phyloP scores from a whole-genome alignment of 2,329 filamentous ascomycete genomes.

The Sordariomycetes sp. region DNA sequence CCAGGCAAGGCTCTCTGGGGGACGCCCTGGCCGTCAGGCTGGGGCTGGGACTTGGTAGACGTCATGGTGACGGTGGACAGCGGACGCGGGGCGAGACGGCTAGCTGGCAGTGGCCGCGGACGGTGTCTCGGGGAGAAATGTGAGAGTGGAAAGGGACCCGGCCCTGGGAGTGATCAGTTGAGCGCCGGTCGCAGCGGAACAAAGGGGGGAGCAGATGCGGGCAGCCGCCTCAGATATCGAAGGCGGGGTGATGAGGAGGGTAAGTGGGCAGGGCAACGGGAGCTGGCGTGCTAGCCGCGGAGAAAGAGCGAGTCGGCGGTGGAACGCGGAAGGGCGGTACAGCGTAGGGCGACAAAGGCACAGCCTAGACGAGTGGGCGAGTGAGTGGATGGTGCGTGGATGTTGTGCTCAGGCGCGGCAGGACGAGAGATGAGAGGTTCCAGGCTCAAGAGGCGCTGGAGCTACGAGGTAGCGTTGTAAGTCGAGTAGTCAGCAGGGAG shows the following conservation, averaged over 20 bases:
- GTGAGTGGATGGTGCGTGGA: background rate
- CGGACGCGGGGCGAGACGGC: background rate
- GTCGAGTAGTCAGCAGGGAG: background rate
- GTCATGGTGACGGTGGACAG: constrained; percentile 1
- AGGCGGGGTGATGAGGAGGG: background rate
- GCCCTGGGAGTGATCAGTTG: background rate
- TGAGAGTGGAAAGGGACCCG: background rate
- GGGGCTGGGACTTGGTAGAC: background rate
- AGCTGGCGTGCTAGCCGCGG: background rate
- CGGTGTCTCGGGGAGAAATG: background rate
- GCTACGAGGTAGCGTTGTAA: background rate
- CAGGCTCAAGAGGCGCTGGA: background rate
- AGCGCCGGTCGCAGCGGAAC: background rate
- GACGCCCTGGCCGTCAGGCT: background rate
- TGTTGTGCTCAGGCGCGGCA: background rate
- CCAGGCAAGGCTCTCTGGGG: background rate
- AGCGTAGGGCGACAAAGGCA: background rate
- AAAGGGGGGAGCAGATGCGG: background rate
- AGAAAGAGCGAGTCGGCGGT: background rate
- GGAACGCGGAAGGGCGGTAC: background rate
- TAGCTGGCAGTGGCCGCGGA: background rate
- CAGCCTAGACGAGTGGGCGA: background rate
- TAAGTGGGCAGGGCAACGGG: background rate
- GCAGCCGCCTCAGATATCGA: constrained; percentile 6
- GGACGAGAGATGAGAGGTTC: background rate